These are phyloP conservation scores for Xenoacremonium recifei DNA, from an alignment of 2,329 filamentous ascomycete species.

Conservation along the genomic window DNA sequence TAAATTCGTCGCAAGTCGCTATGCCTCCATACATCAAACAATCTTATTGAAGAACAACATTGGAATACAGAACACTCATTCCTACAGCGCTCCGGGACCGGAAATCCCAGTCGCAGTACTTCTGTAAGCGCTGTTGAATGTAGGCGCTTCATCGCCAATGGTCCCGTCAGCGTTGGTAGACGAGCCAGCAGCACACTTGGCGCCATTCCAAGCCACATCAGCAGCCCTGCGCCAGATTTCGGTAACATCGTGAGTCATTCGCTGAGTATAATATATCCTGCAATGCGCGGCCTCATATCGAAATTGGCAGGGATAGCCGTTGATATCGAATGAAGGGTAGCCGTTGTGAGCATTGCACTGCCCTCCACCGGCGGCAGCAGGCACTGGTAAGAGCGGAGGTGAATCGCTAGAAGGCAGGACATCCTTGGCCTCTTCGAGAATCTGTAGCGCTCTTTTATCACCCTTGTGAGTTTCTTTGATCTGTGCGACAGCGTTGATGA, in stretches of 20 bases:
- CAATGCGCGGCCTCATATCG: slow-evolving; percentile 60
- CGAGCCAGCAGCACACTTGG: slow-evolving; percentile 19
- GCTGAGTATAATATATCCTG: slow-evolving; percentile 56
- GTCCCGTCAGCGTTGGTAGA: slow-evolving; percentile 14
- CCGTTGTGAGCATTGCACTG: slow-evolving; percentile 19
- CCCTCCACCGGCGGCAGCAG: slow-evolving; percentile 6
- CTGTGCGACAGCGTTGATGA: slow-evolving; percentile 5
- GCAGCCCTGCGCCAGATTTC: slow-evolving; percentile 45
- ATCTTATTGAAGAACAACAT: too few species aligned
- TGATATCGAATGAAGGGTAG: slow-evolving; percentile 17
- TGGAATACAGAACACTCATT: too few species aligned
- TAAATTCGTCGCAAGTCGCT: too few species aligned
- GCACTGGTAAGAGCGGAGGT: slow-evolving; percentile 36
- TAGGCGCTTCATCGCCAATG: slow-evolving; percentile 16
- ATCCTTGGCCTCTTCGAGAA: slow-evolving; percentile 10
- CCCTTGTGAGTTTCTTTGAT: slow-evolving; percentile 13
- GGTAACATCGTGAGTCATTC: slow-evolving; percentile 50
- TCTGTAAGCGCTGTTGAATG: slow-evolving; percentile 17
- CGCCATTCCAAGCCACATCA: slow-evolving; percentile 15
- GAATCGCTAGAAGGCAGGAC: slow-evolving; percentile 12
- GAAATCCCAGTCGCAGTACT: slow-evolving; percentile 15
- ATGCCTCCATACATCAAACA: too few species aligned
- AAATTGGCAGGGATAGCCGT: slow-evolving; percentile 48
- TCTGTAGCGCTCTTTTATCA: slow-evolving; percentile 6
- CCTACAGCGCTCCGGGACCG: too few species aligned